phyloP scores from a whole-genome alignment of 2,329 filamentous ascomycete genomes.

The Fonsecaea multimorphosa region DNA sequence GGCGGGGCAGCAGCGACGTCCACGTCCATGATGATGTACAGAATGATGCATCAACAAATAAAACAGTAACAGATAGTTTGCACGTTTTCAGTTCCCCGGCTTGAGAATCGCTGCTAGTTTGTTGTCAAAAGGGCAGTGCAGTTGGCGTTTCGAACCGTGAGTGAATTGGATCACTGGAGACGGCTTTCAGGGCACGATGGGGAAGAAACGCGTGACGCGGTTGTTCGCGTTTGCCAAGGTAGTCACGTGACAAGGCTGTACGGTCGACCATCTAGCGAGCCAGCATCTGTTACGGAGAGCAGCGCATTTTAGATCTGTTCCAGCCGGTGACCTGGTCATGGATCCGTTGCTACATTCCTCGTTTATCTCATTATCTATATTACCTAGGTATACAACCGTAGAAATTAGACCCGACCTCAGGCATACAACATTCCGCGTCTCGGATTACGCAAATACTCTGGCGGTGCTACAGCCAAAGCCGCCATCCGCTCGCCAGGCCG shows the following conservation, averaged over 20 bases:
- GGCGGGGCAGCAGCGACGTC: slow-evolving; percentile 6
- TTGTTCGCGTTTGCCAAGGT: not conserved
- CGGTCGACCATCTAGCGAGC: not conserved
- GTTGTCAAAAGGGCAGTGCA: not conserved
- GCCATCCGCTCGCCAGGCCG: not conserved
- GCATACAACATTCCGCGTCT: slow-evolving; percentile 23
- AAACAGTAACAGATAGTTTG: slow-evolving; percentile 4
- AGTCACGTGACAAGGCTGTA: slow-evolving; percentile 17
- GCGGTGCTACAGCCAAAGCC: slow-evolving; percentile 23
- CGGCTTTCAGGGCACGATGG: too few relatives aligned
- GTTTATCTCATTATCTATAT: not conserved
- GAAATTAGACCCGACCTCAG: not conserved
- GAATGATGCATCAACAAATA: slow-evolving; percentile 1
- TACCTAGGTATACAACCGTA: not conserved
- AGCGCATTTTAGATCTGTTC: not conserved
- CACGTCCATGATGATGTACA: slow-evolving; percentile 20
- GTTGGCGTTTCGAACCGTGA: not conserved
- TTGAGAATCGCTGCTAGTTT: not conserved
- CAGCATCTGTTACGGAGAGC: not conserved
- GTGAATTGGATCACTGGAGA: not conserved
- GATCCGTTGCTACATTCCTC: not conserved
- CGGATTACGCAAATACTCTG: slow-evolving; percentile 21
- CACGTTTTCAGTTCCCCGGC: not conserved
- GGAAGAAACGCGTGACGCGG: slow-evolving; percentile 13
- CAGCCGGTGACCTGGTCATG: not conserved